Conservation (phyloP, 257 asterid species). For the Solanum chiquidenum region DNA sequence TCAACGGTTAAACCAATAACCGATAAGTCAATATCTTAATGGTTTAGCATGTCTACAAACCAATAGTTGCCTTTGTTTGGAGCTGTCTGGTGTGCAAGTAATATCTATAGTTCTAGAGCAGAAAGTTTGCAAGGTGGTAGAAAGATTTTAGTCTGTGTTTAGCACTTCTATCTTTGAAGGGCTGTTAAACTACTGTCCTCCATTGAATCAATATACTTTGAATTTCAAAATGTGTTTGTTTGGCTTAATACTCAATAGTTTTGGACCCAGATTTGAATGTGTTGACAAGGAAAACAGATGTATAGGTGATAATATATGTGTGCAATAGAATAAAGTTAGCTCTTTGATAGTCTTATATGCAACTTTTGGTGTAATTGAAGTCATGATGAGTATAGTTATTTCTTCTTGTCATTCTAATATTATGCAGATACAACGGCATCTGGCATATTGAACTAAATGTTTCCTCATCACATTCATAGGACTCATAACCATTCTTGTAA, state of each 20-base stretch:
- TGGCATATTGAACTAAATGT: background rate
- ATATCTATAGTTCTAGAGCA: background rate
- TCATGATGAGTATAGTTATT: background rate
- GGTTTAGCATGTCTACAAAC: background rate
- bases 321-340: background rate
- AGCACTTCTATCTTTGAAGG: background rate
- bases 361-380: background rate
- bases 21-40: background rate
- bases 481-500: background rate
- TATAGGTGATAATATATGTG: background rate
- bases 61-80: background rate
- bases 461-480: background rate
- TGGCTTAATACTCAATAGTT: background rate
- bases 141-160: background rate
- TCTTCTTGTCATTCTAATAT: background rate
- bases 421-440: background rate
- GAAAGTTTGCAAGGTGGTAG: background rate
- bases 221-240: background rate
- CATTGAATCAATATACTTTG: background rate
- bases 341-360: background rate
- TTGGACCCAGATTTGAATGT: background rate
- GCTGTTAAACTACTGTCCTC: background rate
- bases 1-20: too few species aligned
- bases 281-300: background rate
- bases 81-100: background rate